Conservation (phyloP, 768 basidiomycete species). For the Hericium alpestre region DNA sequence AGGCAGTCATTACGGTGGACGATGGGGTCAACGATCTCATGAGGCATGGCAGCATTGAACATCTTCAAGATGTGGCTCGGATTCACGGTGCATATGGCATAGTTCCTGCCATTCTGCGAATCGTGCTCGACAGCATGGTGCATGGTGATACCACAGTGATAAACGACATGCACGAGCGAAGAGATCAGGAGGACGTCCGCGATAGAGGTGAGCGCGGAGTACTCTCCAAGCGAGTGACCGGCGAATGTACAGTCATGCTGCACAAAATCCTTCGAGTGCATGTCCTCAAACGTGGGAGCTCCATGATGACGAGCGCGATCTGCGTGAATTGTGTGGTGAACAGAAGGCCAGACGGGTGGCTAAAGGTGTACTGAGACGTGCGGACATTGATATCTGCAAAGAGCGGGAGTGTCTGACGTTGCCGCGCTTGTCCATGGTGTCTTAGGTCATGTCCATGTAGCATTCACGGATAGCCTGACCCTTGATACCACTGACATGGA, state of each 20-base stretch:
- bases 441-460: too few relatives aligned
- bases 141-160: slow-evolving; percentile 99
- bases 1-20: slow-evolving; percentile 67
- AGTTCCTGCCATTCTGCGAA: slow-evolving; percentile 83
- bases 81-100: slow-evolving; percentile 99
- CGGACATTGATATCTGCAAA: too few relatives aligned
- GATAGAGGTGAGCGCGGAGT: slow-evolving; percentile 95
- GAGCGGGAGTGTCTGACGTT: too few relatives aligned
- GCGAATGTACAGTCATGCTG: slow-evolving; percentile 90
- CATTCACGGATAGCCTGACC: too few relatives aligned
- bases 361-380: too few relatives aligned
- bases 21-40: slow-evolving; percentile 93
- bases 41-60: slow-evolving; percentile 90
- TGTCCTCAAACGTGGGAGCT: slow-evolving; percentile 97
- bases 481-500: too few relatives aligned
- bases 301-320: too few relatives aligned
- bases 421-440: too few relatives aligned
- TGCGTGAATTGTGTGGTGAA: too few relatives aligned
- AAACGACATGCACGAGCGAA: slow-evolving; percentile 95
- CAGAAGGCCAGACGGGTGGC: too few relatives aligned
- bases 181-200: slow-evolving; percentile 94
- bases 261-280: slow-evolving; percentile 92
- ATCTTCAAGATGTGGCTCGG: slow-evolving; percentile 88
- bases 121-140: slow-evolving; percentile 98
- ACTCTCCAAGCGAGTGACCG: slow-evolving; percentile 97